Evolutionary conservation across 1,284 basidiomycete genomes (phyloP).

Genomic region (Phellopilus nigrolimitatus): DNA sequence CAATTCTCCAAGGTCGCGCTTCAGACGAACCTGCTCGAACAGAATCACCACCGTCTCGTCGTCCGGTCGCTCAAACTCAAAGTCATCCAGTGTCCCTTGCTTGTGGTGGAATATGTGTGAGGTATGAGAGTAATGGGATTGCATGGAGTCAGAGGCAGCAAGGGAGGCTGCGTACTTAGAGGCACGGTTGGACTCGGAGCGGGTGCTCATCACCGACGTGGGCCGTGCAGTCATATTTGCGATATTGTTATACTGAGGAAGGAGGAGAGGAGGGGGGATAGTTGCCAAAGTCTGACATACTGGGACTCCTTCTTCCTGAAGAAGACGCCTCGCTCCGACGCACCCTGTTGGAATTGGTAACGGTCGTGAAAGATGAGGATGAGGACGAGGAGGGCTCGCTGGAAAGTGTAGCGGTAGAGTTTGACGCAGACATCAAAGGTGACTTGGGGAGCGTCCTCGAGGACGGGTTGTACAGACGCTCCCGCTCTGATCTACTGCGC

Average conservation of each 20-base stretch:
- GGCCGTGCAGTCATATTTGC: constrained; percentile 43
- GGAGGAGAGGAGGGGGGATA: constrained; percentile 33
- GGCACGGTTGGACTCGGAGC: constrained; percentile 52
- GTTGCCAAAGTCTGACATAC: constrained; percentile 29
- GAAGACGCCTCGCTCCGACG: constrained; percentile 53
- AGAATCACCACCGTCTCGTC: constrained; percentile 73
- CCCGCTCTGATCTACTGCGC: constrained; percentile 47
- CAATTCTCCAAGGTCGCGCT: constrained; percentile 58
- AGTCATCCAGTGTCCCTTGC: constrained; percentile 51
- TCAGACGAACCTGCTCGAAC: constrained; percentile 71
- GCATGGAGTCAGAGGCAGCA: constrained; percentile 43
- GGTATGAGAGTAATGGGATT: constrained; percentile 50
- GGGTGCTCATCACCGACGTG: constrained; percentile 47
- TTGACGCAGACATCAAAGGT: constrained; percentile 45
- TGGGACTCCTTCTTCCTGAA: constrained; percentile 26
- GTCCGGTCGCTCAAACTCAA: constrained; percentile 68
- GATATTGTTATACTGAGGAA: constrained; percentile 21
- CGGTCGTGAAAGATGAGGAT: constrained; percentile 32
- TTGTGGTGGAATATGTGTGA: constrained; percentile 52
- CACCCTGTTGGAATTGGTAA: constrained; percentile 34
- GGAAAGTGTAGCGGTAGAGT: constrained; percentile 52
- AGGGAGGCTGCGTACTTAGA: constrained; percentile 61
- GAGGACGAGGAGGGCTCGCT: constrained; percentile 40
- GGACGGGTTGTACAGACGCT: constrained; percentile 41
- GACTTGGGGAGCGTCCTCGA: constrained; percentile 36